phyloP scores from a whole-genome alignment of 2,329 filamentous ascomycete genomes.

The Dothistroma pini region DNA sequence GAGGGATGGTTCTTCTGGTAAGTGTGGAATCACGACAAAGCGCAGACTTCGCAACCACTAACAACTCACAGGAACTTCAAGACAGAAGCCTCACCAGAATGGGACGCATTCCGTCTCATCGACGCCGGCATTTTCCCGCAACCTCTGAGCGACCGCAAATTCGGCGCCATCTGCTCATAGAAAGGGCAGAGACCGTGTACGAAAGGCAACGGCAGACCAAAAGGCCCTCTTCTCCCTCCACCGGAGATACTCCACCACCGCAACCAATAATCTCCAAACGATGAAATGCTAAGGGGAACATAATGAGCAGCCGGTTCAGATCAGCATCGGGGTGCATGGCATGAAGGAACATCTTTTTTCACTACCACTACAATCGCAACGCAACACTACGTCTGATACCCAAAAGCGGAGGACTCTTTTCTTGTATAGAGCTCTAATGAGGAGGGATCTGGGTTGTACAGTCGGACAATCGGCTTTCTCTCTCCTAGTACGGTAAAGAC shows the following conservation, averaged over 20 bases:
- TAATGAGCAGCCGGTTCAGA: neutral
- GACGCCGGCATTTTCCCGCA: slow-evolving; percentile 52
- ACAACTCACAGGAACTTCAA: slow-evolving; percentile 49
- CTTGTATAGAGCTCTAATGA: neutral
- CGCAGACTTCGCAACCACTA: neutral
- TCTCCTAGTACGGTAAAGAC: neutral
- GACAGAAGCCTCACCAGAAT: slow-evolving; percentile 50
- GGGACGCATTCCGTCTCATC: slow-evolving; percentile 51
- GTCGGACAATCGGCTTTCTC: neutral
- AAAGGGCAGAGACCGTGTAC: neutral
- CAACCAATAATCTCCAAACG: neutral
- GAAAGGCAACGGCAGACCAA: neutral
- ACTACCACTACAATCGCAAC: neutral
- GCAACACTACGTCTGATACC: neutral
- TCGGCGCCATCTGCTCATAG: slow-evolving; percentile 30
- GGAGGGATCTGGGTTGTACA: neutral
- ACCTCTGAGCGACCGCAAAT: slow-evolving; percentile 34
- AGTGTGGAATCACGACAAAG: neutral
- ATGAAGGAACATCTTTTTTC: neutral
- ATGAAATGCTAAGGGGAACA: neutral
- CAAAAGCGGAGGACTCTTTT: neutral
- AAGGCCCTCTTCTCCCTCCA: neutral
- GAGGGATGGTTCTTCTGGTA: slow-evolving; percentile 56
- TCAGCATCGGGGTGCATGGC: neutral
- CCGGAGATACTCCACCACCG: neutral